A percentile compares a stretch with the other conserved stretches of the same genome.
phyloP scores from a whole-genome alignment of 257 asterid species.

The Solanum phureja region DNA sequence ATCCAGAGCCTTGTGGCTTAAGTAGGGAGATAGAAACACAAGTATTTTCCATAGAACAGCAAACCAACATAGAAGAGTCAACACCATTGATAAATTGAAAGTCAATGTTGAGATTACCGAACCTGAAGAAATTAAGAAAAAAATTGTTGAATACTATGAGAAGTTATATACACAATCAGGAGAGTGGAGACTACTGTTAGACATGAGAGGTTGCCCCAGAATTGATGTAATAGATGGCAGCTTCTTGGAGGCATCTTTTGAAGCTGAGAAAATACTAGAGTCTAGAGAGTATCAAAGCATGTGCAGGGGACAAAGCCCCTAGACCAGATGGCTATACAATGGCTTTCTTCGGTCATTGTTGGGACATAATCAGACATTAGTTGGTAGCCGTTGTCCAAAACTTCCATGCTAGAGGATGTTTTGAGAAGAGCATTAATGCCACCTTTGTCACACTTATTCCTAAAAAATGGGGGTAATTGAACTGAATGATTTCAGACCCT shows the following conservation, averaged over 20 bases:
- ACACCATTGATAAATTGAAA: background rate
- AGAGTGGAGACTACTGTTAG: background rate
- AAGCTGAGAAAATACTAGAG: background rate
- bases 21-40: background rate
- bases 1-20: background rate
- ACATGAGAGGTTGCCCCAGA: background rate
- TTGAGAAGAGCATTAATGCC: background rate
- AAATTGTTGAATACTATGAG: background rate
- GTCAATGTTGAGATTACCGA: background rate
- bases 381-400: background rate
- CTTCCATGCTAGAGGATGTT: background rate
- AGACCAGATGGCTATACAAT: background rate
- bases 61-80: background rate
- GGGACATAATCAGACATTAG: background rate
- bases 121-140: background rate
- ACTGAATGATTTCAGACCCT: background rate
- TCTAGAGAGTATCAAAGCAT: background rate
- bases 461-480: background rate
- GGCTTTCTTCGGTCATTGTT: background rate
- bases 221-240: background rate
- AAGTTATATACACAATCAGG: background rate
- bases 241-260: background rate
- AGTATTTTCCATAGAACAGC: background rate
- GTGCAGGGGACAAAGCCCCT: background rate
- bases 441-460: background rate